Conservation (phyloP, 345 rosid genomes). For the Carallia brachiata region DNA sequence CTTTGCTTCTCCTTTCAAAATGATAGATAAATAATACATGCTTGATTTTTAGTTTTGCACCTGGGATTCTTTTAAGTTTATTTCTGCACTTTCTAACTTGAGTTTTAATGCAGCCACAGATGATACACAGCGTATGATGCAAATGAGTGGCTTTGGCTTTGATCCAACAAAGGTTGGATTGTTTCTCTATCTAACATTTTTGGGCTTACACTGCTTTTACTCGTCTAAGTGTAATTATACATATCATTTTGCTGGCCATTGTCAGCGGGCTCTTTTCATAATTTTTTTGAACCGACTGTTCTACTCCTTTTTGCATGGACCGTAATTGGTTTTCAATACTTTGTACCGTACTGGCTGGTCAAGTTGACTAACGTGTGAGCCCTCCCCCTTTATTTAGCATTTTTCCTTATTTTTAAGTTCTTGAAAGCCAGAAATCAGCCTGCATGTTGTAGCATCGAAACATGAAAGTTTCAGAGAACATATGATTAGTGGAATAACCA, state of each 20-base stretch:
- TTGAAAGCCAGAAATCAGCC: too few relatives aligned
- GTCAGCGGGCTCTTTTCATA: not conserved
- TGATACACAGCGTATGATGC: conserved; percentile 96
- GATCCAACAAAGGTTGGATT: conserved; percentile 76
- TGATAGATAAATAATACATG: not conserved
- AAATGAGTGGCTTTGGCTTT: conserved; percentile 96
- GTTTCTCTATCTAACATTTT: conserved; percentile 13
- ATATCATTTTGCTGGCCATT: not conserved
- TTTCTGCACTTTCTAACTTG: not conserved
- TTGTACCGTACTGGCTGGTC: not conserved
- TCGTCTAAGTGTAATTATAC: not conserved
- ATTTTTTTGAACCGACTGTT: not conserved
- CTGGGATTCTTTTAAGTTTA: not conserved
- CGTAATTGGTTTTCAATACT: not conserved
- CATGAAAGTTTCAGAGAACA: too few relatives aligned
- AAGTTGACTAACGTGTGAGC: not conserved
- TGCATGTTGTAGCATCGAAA: too few relatives aligned
- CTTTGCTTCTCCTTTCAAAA: conserved; percentile 4
- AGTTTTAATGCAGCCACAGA: conserved; percentile 62
- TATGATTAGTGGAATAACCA: too few relatives aligned
- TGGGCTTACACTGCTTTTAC: not conserved
- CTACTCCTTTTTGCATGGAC: not conserved
- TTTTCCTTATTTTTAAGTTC: too few relatives aligned
- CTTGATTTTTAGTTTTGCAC: not conserved
- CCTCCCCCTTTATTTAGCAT: too few relatives aligned